phyloP scores from a whole-genome alignment of 768 basidiomycete species.

The Lactarius quietus region DNA sequence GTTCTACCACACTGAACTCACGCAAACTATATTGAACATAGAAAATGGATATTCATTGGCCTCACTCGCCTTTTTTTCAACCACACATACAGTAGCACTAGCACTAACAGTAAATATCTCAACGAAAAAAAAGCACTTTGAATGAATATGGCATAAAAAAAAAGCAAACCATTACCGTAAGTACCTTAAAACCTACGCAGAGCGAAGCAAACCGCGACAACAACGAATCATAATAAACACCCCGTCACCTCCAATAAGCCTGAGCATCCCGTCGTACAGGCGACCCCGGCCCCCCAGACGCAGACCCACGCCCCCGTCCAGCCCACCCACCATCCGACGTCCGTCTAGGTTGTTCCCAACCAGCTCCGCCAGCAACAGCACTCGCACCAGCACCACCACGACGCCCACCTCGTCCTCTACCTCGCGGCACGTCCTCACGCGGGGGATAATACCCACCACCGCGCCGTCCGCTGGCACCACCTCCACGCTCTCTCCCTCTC shows the following conservation, averaged over 20 bases:
- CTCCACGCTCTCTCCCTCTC: background rate
- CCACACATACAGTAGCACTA: background rate
- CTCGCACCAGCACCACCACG: background rate
- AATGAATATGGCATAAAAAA: background rate
- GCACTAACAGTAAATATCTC: background rate
- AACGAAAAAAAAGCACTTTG: background rate
- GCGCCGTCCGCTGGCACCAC: background rate
- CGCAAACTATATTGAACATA: too few relatives aligned
- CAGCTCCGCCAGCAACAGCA: background rate
- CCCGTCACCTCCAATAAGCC: conserved; percentile 13
- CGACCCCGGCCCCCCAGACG: background rate
- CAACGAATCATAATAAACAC: too few relatives aligned
- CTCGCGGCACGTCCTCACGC: conserved; percentile 8
- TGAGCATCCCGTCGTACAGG: conserved; percentile 13
- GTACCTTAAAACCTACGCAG: too few relatives aligned
- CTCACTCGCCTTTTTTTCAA: background rate
- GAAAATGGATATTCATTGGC: too few relatives aligned
- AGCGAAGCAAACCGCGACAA: too few relatives aligned
- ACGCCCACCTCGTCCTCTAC: conserved; percentile 11
- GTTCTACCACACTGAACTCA: too few relatives aligned
- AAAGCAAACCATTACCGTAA: background rate
- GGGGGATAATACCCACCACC: conserved; percentile 15
- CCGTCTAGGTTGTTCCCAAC: conserved; percentile 3
- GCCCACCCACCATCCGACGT: conserved; percentile 16
- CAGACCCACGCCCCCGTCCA: conserved; percentile 10